phyloP scores from a whole-genome alignment of 306 rosid genomes.

The Purshia tridentata region DNA sequence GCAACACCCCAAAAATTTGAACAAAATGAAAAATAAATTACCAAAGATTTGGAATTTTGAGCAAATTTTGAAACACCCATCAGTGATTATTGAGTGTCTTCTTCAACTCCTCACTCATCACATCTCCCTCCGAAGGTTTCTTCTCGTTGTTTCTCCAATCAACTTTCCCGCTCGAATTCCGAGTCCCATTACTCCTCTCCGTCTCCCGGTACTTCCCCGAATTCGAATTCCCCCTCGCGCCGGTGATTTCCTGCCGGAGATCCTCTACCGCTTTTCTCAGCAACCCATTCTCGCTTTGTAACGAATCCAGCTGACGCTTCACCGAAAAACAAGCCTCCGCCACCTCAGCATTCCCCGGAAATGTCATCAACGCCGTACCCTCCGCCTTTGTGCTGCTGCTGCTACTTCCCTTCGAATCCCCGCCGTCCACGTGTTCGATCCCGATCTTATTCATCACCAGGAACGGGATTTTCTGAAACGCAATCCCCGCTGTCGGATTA shows the following conservation, averaged over 20 bases:
- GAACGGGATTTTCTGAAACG: conserved; percentile 63
- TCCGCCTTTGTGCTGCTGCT: neutral
- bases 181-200: conserved; percentile 32
- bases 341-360: conserved; percentile 40
- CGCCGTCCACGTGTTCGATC: conserved; percentile 65
- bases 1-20: neutral
- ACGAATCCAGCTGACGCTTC: conserved; percentile 66
- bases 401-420: conserved; percentile 30
- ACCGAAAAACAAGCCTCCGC: conserved; percentile 58
- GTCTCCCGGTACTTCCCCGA: conserved; percentile 33
- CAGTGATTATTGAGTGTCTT: conserved; percentile 34
- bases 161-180: conserved; percentile 19
- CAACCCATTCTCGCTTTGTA: conserved; percentile 64
- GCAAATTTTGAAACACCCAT: conserved; percentile 29
- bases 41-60: neutral
- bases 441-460: conserved; percentile 90
- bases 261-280: conserved; percentile 75
- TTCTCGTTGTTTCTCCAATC: conserved; percentile 47
- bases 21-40: neutral
- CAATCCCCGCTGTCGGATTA: conserved; percentile 37
- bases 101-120: conserved; percentile 51
- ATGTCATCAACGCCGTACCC: neutral
- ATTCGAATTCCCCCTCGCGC: conserved; percentile 17
- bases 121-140: conserved; percentile 39
- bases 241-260: conserved; percentile 61